These are phyloP conservation scores for Amborella trichopoda DNA, from an alignment of 164 flowering plant species.

Conservation along the genomic window DNA sequence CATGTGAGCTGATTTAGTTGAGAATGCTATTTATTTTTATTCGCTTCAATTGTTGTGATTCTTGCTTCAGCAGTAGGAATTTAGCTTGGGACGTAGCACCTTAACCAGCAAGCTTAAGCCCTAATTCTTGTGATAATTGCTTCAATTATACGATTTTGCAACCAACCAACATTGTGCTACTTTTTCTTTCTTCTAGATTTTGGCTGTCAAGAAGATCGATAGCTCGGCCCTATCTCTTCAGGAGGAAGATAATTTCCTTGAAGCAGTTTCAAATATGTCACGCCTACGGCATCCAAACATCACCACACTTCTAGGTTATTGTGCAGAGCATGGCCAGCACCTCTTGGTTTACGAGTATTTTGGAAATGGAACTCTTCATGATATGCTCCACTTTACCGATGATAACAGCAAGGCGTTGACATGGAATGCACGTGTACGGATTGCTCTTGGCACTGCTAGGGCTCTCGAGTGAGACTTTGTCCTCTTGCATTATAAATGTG, in stretches of 20 bases:
- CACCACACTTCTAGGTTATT: slow-evolving; percentile 59
- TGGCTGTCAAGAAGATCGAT: slow-evolving; percentile 86
- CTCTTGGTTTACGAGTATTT: slow-evolving; percentile 73
- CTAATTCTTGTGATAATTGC: too few species aligned
- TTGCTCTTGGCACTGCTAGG: slow-evolving; percentile 92
- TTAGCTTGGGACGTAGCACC: too few species aligned
- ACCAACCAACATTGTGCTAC: too few species aligned
- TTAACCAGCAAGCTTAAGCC: too few species aligned
- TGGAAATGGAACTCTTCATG: slow-evolving; percentile 76
- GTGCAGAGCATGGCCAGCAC: slow-evolving; percentile 88
- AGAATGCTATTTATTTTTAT: too few species aligned
- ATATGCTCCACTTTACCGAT: slow-evolving; percentile 73
- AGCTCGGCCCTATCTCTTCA: slow-evolving; percentile 80
- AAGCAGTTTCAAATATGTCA: slow-evolving; percentile 90
- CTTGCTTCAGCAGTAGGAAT: too few species aligned
- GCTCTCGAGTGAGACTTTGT: slow-evolving; percentile 93
- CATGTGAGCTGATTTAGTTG: too few species aligned
- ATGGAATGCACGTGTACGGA: slow-evolving; percentile 87
- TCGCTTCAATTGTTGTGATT: too few species aligned
- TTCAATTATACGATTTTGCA: too few species aligned
- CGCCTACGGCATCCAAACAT: slow-evolving; percentile 83
- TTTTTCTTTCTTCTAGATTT: slow-evolving; percentile 21
- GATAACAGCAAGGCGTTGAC: slow-evolving; percentile 55
- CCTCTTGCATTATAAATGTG: too few species aligned
- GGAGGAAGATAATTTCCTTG: slow-evolving; percentile 86